Conservation (phyloP, 441 rosid species). For the Rhodomyrtus psidioides region DNA sequence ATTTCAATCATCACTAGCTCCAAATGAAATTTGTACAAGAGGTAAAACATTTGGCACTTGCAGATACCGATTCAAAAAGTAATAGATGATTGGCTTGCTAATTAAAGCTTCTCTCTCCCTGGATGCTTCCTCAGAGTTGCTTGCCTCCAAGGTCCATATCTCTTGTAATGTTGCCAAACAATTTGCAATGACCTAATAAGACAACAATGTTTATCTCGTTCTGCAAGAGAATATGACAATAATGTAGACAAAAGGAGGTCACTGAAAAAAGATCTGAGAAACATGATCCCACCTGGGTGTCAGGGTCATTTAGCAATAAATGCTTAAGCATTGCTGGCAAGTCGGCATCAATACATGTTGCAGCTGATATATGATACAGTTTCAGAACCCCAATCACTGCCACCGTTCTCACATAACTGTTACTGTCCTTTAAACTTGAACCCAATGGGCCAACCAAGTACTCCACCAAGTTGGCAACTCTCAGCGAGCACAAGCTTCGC, state of each 20-base stretch:
- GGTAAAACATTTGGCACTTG: neutral
- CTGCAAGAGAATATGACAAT: neutral
- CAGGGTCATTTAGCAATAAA: slow-evolving; percentile 77
- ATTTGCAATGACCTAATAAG: slow-evolving; percentile 73
- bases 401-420: slow-evolving; percentile 77
- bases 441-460: slow-evolving; percentile 92
- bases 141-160: slow-evolving; percentile 84
- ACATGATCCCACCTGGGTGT: slow-evolving; percentile 54
- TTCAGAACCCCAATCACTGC: slow-evolving; percentile 87
- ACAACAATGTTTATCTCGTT: neutral
- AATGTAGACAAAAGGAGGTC: neutral
- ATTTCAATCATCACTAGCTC: neutral
- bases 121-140: slow-evolving; percentile 78
- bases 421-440: slow-evolving; percentile 69
- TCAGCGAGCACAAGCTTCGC: slow-evolving; percentile 76
- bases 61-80: slow-evolving; percentile 67
- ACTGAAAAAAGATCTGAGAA: neutral
- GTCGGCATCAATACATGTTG: slow-evolving; percentile 79
- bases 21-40: neutral
- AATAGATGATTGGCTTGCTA: slow-evolving; percentile 67
- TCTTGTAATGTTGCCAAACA: slow-evolving; percentile 88
- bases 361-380: slow-evolving; percentile 77
- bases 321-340: slow-evolving; percentile 66
- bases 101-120: slow-evolving; percentile 75
- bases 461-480: slow-evolving; percentile 85